Conservation (phyloP, 179 eudicot genomes). For the Spergularia azorica region DNA sequence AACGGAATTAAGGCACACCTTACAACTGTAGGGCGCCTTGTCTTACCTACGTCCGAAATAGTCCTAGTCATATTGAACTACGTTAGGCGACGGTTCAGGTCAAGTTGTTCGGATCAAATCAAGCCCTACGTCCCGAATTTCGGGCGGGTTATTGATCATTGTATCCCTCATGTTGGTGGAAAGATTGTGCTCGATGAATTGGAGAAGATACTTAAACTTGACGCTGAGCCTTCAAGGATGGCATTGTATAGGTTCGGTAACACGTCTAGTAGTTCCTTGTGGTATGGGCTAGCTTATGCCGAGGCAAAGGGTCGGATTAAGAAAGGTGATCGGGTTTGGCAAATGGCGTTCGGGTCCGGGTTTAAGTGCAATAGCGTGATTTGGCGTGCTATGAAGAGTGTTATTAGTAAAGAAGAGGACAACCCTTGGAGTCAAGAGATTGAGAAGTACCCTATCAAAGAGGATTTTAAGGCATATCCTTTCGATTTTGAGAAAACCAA, state of each 20-base stretch:
- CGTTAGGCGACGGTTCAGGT: background rate
- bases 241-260: constrained; percentile 51
- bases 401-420: constrained; percentile 20
- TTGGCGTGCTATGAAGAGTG: constrained; percentile 37
- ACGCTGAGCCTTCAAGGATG: constrained; percentile 56
- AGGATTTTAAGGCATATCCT: constrained; percentile 14
- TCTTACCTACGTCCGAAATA: constrained; percentile 34
- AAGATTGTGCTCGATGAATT: constrained; percentile 41
- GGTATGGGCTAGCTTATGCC: constrained; percentile 51
- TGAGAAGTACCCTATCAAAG: constrained; percentile 33
- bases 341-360: constrained; percentile 56
- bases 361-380: constrained; percentile 51
- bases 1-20: constrained; percentile 35
- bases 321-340: constrained; percentile 49
- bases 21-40: constrained; percentile 20
- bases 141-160: constrained; percentile 36
- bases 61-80: background rate
- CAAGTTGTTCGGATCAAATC: background rate
- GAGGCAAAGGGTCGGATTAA: constrained; percentile 53
- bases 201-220: constrained; percentile 33
- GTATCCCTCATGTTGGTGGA: constrained; percentile 51
- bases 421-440: constrained; percentile 52
- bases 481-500: constrained; percentile 15
- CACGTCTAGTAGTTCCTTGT: constrained; percentile 46
- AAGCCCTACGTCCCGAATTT: constrained; percentile 36